Evolutionary conservation across 371 early-diverging fungal species (phyloP).

Genomic region (Mucor mucedo): DNA sequence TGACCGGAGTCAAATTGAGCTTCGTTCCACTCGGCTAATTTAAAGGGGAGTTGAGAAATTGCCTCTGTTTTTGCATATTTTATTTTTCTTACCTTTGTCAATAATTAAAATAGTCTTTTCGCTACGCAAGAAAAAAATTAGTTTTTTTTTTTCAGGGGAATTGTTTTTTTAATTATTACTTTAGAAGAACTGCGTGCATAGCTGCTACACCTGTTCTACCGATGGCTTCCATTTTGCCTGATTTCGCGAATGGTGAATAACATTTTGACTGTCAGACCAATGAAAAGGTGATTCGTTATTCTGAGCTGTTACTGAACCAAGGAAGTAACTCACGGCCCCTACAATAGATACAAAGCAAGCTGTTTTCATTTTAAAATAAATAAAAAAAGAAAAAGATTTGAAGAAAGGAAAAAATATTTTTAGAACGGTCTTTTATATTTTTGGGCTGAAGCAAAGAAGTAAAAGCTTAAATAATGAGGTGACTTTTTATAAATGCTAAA

Average conservation of each 20-base stretch:
- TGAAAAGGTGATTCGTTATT: constrained; percentile 35
- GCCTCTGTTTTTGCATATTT: background rate
- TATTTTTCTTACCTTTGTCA: constrained; percentile 45
- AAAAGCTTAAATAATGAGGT: background rate
- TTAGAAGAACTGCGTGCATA: constrained; percentile 52
- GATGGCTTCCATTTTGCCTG: constrained; percentile 53
- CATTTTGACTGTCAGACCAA: constrained; percentile 39
- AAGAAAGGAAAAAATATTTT: constrained; percentile 1
- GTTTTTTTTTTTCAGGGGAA: background rate
- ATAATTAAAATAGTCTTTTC: constrained; percentile 52
- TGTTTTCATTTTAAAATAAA: constrained; percentile 20
- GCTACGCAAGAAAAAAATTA: constrained; percentile 20
- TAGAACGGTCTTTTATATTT: constrained; percentile 1
- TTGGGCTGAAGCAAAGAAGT: background rate
- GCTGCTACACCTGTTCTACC: constrained; percentile 57
- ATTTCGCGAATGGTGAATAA: constrained; percentile 42
- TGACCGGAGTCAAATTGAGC: constrained; percentile 56
- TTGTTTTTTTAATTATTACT: constrained; percentile 21
- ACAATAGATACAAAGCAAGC: constrained; percentile 22
- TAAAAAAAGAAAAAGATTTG: constrained; percentile 7
- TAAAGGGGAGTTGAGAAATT: background rate
- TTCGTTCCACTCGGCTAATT: constrained; percentile 55
- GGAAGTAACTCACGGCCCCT: constrained; percentile 12
- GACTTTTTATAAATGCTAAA: background rate
- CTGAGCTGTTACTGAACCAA: constrained; percentile 4